Percentiles rank a stretch among this genome's conserved stretches.
phyloP scores from a whole-genome alignment of 345 rosid species.

The Ceriops tagal region DNA sequence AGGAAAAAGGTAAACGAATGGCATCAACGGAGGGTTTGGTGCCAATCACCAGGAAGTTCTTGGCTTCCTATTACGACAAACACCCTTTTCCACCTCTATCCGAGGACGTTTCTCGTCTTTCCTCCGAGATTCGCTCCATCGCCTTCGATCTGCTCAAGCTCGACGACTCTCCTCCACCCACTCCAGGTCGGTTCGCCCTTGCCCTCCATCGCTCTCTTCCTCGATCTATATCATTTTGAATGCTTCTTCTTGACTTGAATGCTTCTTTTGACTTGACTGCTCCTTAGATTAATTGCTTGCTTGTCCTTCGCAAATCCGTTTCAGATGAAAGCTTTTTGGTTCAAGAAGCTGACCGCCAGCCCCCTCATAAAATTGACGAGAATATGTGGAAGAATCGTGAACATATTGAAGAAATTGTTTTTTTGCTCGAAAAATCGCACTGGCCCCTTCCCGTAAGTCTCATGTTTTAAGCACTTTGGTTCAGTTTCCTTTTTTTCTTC shows the following conservation, averaged over 20 bases:
- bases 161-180: conserved; percentile 48
- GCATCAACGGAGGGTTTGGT: conserved; percentile 84
- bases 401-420: conserved; percentile 78
- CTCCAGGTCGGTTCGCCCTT: conserved; percentile 44
- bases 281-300: background rate
- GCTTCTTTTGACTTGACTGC: background rate
- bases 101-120: conserved; percentile 61
- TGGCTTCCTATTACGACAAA: conserved; percentile 74
- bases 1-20: conserved; percentile 21
- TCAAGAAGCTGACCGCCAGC: conserved; percentile 53
- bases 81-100: conserved; percentile 68
- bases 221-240: background rate
- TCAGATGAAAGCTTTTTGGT: conserved; percentile 55
- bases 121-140: conserved; percentile 60
- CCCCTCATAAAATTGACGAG: conserved; percentile 91
- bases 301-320: background rate
- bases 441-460: conserved; percentile 60
- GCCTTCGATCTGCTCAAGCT: conserved; percentile 49
- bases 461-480: background rate
- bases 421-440: conserved; percentile 57
- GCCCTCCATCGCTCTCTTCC: background rate
- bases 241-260: background rate
- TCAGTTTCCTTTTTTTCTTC: background rate
- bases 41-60: conserved; percentile 74
- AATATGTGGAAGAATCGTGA: conserved; percentile 98